Evolutionary conservation across 169 alveolate genomes (phyloP), one percentile per base, ranked within the genome.

Genomic region (Fabrea salina): DNA sequence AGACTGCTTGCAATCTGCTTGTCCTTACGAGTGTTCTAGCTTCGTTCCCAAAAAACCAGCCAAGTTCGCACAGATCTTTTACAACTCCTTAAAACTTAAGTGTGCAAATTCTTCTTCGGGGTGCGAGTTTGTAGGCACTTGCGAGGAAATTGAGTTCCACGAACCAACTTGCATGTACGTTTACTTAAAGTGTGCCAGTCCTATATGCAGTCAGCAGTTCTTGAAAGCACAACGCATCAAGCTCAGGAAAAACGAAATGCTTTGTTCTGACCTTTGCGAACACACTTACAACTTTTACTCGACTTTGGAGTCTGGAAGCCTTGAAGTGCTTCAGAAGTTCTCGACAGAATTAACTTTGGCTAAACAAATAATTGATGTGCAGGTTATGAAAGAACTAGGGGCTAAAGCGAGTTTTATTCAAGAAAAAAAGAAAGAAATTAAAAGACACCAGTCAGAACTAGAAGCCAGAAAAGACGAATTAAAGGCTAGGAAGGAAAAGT

Each of bases 221-320:
- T 22, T 68, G 2, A 68, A 68, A 4, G 41, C 27, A 13, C 39
- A 43, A n/a, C 40, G 35, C 40, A n/a, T 8, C 1, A 43, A 43
- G 44, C 40, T 43, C 19, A 13, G n/a, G 13, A n/a, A 19, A 7
- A 16, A 19, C 11, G 37, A 25, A 19, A 13, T 68, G 1, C 27
- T 68, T n/a, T 68, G 78, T 30, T 43, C 44, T 13, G 78, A 68
- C 7, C 22, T 44, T 16, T 68, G 78, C 4, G 39, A 22, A 43
- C 27, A 43, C 4, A 7, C 25, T 7, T 13, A 41, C 32, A 43
- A 68, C 22, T 68, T 68, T 44, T 40, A 35, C 8, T n/a, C 11
- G 50, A 8, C 13, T 7, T 27, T 61, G 19, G 74, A 61, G 8
- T 13, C 19, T 27, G 25, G 25, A 11, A 61, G 25, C 57, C 7